Evolutionary conservation across 164 flowering plant species (phyloP).

Genomic region (Euptelea pleiosperma): DNA sequence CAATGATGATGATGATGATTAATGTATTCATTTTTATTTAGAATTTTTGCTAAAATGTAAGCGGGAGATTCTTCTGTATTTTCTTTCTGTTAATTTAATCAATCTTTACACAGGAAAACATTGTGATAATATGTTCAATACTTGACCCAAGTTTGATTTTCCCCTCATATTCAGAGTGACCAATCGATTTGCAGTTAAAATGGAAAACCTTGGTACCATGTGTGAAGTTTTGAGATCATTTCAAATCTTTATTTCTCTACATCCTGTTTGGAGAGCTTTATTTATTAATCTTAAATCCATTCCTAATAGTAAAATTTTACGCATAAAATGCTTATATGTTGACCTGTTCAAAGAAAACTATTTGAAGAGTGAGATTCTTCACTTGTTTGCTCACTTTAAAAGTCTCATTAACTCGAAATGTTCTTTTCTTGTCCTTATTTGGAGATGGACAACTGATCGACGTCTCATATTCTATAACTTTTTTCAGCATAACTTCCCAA

Average conservation of each 20-base stretch:
- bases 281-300: too few species aligned
- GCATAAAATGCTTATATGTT: neutral
- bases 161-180: too few species aligned
- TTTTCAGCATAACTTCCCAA: slow-evolving; percentile 81
- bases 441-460: slow-evolving; percentile 4
- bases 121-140: too few species aligned
- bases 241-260: neutral
- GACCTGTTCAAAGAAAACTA: neutral
- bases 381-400: neutral
- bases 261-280: neutral
- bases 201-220: neutral
- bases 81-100: too few species aligned
- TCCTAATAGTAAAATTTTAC: neutral
- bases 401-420: neutral
- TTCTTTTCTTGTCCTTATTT: neutral
- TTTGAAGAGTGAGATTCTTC: neutral
- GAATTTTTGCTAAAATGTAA: neutral
- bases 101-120: too few species aligned
- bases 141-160: too few species aligned
- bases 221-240: neutral
- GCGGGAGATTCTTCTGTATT: too few species aligned
- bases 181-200: neutral
- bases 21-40: neutral
- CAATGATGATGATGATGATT: neutral
- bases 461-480: neutral